Evolutionary conservation across 2,329 filamentous ascomycete genomes (phyloP), one percentile per base, ranked within the genome.

Genomic region (Rhytidhysteron rufulum): DNA sequence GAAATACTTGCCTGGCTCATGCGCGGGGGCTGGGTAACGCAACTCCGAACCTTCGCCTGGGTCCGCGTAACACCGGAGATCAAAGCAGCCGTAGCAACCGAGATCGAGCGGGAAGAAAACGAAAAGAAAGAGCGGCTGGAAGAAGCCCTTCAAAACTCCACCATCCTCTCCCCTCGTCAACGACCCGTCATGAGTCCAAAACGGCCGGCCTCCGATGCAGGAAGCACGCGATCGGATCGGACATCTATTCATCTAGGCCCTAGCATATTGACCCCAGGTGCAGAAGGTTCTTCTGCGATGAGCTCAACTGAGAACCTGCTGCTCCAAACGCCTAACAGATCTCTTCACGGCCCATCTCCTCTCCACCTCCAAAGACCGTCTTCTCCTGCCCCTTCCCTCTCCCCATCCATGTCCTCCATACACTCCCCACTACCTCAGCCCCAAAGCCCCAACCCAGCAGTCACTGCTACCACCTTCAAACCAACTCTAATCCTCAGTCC

Each of bases 1-100:
- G 80, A 87, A 24, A 95, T 97, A 65, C 73, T 98, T 19, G 89
- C 88, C 17, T 98, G 91, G 88, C 77, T 98, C 7, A 82, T 97
- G 70, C 82, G 90, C 30, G 86, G 88, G 34, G 89, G 88, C 11
- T 95, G 93, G 86, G 90, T 96, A 1, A 95, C 87, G 1, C 90
- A 96, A 62, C 76, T 98, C 5, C 86, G 89, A 47, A 93, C 88
- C 1, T 96, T 94, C 63, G 88, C 85, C 10, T 95, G 93, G 73
- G 81, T 97, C 31, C 80, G 91, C 36, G 86, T 93, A 31, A 84
- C 83, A 66, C 82, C 86, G 2, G 84, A 91, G 58, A 86, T 95
- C 47, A 82, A 93, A 53, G 83, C 86, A 56, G 83, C 87, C 49
- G 88, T 94, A 3, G 82, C 87, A 37, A 78, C 83, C 51, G 78